Conservation (phyloP, 768 basidiomycete species). For the Lactarius hengduanensis region DNA sequence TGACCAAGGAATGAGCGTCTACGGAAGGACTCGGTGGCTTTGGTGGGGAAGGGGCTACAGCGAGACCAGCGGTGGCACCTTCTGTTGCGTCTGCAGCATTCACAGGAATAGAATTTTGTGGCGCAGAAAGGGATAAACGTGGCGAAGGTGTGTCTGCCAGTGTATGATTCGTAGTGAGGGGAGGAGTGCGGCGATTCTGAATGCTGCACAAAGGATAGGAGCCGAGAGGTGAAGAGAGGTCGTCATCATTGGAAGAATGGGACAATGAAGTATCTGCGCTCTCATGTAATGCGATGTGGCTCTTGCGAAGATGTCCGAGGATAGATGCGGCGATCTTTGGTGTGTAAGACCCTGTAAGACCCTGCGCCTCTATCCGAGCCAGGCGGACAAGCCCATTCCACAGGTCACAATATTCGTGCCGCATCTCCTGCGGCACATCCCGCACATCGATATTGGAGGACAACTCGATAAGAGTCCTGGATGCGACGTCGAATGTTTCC, state of each 20-base stretch:
- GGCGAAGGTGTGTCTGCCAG: neutral
- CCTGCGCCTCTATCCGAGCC: neutral
- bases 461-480: too few species aligned
- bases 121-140: neutral
- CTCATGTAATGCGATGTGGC: neutral
- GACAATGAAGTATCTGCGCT: neutral
- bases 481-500: too few species aligned
- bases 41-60: neutral
- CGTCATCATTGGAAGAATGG: neutral
- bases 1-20: neutral
- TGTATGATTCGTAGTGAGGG: neutral
- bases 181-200: neutral
- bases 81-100: neutral
- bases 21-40: neutral
- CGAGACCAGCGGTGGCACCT: neutral
- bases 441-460: neutral
- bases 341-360: neutral
- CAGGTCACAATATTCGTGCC: neutral
- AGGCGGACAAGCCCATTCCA: constrained; percentile 1
- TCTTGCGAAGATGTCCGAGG: neutral
- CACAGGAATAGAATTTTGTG: neutral
- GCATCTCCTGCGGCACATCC: neutral
- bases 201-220: neutral
- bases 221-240: neutral
- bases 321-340: neutral